Evolutionary conservation across 352 stramenopile genomes (phyloP).

Genomic region (Pythium biforme): DNA sequence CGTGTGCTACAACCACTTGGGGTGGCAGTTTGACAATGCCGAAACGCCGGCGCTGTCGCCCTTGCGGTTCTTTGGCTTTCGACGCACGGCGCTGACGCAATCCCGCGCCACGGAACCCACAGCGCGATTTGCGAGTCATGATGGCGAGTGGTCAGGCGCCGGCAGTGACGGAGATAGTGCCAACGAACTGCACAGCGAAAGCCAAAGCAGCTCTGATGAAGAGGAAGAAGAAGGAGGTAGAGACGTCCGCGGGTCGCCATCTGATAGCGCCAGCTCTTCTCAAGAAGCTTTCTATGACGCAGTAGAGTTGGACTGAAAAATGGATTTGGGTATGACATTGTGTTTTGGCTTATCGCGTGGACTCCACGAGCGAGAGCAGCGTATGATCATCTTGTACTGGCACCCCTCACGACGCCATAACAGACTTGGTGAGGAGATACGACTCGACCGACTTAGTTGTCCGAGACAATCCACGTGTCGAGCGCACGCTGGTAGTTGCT

Average conservation of each 20-base stretch:
- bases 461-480: constrained; percentile 86
- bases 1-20: constrained; percentile 65
- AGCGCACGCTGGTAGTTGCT: constrained; percentile 89
- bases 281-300: neutral
- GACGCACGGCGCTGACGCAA: constrained; percentile 53
- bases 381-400: no score
- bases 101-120: constrained; percentile 18
- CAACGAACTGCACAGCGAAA: neutral
- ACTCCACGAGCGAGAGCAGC: neutral
- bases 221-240: neutral
- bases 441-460: constrained; percentile 63
- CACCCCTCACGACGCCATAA: no score
- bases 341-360: neutral
- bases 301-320: neutral
- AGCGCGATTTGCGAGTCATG: neutral
- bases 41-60: constrained; percentile 29
- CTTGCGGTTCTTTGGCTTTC: constrained; percentile 64
- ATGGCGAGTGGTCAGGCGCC: constrained; percentile 12
- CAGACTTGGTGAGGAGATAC: no score
- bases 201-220: no score
- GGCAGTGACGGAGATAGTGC: neutral
- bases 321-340: neutral
- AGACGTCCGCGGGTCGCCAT: constrained; percentile 3
- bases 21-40: constrained; percentile 70
- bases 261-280: neutral